Base-by-base conservation (phyloP, 257 asterid species). In the Plectranthus barbatus region DNA sequence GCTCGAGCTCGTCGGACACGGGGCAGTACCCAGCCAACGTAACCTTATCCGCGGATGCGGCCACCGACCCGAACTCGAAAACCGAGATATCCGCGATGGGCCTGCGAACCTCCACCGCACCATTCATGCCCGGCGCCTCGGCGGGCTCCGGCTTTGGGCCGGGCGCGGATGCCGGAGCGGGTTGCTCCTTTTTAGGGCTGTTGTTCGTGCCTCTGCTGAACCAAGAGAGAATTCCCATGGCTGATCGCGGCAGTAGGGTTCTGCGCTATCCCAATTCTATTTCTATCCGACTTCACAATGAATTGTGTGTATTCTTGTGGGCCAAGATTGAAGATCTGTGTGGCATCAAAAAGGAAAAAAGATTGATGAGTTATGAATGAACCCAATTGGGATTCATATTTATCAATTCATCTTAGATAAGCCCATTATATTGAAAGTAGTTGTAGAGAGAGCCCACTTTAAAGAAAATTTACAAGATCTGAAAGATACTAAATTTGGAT, bases 1-100 rank as follows among this genome's bases (percentile, higher is more conserved):
- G 93, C 79, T 88, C 90, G 14, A 88, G 80, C 34, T 88, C 96
- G 33, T 88, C 96, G 40, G 95, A 86, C 13, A 86, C 95, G 5
- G 96, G 92, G 67, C 90, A 88, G 70, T 67, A 88, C 6, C 95
- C 94, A 6, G 96, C 84, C 48, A 89, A 82, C 3, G 96, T 89
- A 41, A 86, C 95, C 75, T 86, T 86, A 69, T 86, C 95, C n/a
- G 79, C 71, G 34, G 95, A 77, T 18, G 89, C 84, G 4, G 91
- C 85, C 37, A 89, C 87, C 15, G 95, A 86, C 12, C 95, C 95
- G 63, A 89, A 89, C 55, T 86, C 95, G 74, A 89, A 86, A 20
- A 84, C 84, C 15, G 91, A 82, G 19, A 86, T 68, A 19, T 82
- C 95, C 3, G 62, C 63, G 21, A 36, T 37, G 18, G 88, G 85